Percentiles rank a stretch among this genome's conserved stretches.
These are phyloP conservation scores for Pisolithus albus DNA, from an alignment of 768 basidiomycete genomes.

Conservation along the genomic window DNA sequence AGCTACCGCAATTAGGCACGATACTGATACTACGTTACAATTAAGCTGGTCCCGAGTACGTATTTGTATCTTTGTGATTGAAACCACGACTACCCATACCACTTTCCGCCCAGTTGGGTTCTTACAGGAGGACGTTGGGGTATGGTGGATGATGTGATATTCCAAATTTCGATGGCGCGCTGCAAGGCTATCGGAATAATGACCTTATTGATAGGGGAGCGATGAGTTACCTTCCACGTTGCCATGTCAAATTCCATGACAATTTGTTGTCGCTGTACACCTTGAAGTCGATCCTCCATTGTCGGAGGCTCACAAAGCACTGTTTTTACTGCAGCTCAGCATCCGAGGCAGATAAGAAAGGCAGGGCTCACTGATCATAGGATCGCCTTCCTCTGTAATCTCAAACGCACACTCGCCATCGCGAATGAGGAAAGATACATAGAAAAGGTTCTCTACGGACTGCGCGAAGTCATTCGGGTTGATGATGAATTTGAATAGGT, in stretches of 20 bases:
- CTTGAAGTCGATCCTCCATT: conserved; percentile 54
- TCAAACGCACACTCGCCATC: conserved; percentile 78
- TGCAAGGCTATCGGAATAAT: conserved; percentile 22
- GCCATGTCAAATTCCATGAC: conserved; percentile 90
- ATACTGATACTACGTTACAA: conserved; percentile 5
- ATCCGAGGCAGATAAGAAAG: not conserved
- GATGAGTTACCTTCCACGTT: conserved; percentile 68
- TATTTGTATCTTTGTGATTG: conserved; percentile 5
- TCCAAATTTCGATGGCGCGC: conserved; percentile 84
- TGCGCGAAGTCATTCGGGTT: conserved; percentile 91
- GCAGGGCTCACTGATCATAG: conserved; percentile 58
- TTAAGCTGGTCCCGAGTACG: conserved; percentile 8
- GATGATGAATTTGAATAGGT: conserved; percentile 81
- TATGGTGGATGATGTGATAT: conserved; percentile 69
- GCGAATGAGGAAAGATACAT: conserved; percentile 86
- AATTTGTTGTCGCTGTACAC: conserved; percentile 72
- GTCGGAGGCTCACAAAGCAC: conserved; percentile 60
- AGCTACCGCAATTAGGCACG: too few relatives aligned
- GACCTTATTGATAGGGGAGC: not conserved
- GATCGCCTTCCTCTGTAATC: conserved; percentile 58
- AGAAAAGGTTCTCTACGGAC: conserved; percentile 95
- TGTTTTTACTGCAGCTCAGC: conserved; percentile 18
- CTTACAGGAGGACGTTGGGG: conserved; percentile 61
- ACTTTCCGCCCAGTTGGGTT: conserved; percentile 55
- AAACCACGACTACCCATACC: conserved; percentile 50